Percentiles rank a stretch among this genome's conserved stretches.
Evolutionary conservation across 306 rosid species (phyloP).

Genomic region (Lupinus albus): DNA sequence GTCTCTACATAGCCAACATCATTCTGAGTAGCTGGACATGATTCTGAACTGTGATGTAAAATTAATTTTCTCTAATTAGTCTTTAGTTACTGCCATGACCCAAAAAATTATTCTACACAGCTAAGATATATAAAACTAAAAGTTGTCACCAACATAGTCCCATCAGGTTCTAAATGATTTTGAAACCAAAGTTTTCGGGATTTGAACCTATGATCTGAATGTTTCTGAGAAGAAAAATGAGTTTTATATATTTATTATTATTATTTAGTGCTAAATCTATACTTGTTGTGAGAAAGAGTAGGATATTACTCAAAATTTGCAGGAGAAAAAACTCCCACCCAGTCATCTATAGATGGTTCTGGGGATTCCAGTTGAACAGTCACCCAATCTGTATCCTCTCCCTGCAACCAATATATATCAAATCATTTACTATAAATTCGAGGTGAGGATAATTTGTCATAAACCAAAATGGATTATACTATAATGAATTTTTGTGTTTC

Average conservation of each 20-base stretch:
- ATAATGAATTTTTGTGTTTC: no score
- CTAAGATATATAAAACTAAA: background rate
- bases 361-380: slow-evolving; percentile 45
- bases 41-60: slow-evolving; percentile 49
- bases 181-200: no score
- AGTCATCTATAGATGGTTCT: slow-evolving; percentile 50
- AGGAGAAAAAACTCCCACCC: slow-evolving; percentile 74
- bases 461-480: background rate
- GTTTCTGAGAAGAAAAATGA: no score
- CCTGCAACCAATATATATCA: slow-evolving; percentile 43
- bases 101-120: background rate
- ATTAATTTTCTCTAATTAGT: background rate
- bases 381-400: slow-evolving; percentile 57
- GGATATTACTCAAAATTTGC: slow-evolving; percentile 56
- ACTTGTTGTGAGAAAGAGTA: background rate
- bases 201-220: no score
- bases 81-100: background rate
- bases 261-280: background rate
- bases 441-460: no score
- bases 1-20: slow-evolving; percentile 31
- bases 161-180: no score
- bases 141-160: no score
- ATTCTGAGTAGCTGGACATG: slow-evolving; percentile 33
- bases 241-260: background rate
- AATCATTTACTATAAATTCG: background rate